Conservation (phyloP, 2,329 filamentous ascomycete species). For the Microdochium trichocladiopsis region DNA sequence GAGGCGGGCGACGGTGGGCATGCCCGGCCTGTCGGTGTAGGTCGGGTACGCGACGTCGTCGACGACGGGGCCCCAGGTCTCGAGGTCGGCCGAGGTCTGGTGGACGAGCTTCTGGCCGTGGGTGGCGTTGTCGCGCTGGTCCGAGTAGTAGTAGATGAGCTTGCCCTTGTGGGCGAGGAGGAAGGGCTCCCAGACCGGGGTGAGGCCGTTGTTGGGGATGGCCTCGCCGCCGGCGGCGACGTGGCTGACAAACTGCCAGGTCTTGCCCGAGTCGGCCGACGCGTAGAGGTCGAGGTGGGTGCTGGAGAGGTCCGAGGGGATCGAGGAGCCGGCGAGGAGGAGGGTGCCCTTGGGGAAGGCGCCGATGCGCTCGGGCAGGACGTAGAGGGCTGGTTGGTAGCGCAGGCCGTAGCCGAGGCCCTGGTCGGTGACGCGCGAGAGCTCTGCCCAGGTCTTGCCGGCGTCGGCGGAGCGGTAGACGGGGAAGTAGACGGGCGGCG, state of each 20-base stretch:
- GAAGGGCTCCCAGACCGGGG: slow-evolving; percentile 69
- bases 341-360: slow-evolving; percentile 56
- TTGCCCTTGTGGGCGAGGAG: slow-evolving; percentile 50
- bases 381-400: slow-evolving; percentile 64
- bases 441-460: slow-evolving; percentile 54
- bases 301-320: slow-evolving; percentile 49
- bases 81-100: slow-evolving; percentile 52
- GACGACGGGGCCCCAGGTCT: slow-evolving; percentile 50
- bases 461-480: slow-evolving; percentile 45
- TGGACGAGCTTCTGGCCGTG: slow-evolving; percentile 65
- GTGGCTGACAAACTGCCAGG: slow-evolving; percentile 61
- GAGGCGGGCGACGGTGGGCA: slow-evolving; percentile 46
- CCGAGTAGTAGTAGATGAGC: slow-evolving; percentile 63
- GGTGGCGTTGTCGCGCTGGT: slow-evolving; percentile 53
- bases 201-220: slow-evolving; percentile 54
- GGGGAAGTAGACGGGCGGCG: slow-evolving; percentile 47
- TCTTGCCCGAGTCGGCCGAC: slow-evolving; percentile 49
- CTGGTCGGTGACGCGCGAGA: slow-evolving; percentile 56
- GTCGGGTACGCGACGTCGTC: slow-evolving; percentile 52
- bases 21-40: slow-evolving; percentile 22
- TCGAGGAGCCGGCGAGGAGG: slow-evolving; percentile 53
- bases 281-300: slow-evolving; percentile 67
- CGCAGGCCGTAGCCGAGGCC: slow-evolving; percentile 58
- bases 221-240: slow-evolving; percentile 59
- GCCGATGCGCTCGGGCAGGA: slow-evolving; percentile 50